These are phyloP conservation scores for Aspergillus quadrilineatus DNA, from an alignment of 2,329 filamentous ascomycete genomes.

Conservation along the genomic window DNA sequence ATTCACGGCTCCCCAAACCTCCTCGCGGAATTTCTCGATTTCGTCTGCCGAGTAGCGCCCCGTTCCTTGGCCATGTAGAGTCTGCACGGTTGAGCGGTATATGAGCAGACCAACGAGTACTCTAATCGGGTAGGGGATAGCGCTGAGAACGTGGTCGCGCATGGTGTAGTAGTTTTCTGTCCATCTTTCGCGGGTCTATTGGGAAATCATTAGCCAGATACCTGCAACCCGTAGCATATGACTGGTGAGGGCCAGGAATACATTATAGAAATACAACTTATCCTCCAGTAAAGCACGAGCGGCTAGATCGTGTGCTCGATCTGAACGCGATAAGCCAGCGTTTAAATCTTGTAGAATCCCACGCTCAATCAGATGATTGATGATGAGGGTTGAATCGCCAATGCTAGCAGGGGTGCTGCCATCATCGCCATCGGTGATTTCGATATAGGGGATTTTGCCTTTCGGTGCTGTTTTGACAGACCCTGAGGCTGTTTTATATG, in stretches of 20 bases:
- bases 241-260: conserved; percentile 24
- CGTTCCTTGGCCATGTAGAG: conserved; percentile 59
- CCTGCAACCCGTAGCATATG: too few relatives aligned
- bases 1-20: conserved; percentile 57
- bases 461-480: conserved; percentile 50
- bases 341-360: conserved; percentile 53
- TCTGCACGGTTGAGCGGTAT: conserved; percentile 45
- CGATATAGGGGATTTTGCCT: conserved; percentile 62
- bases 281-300: conserved; percentile 60
- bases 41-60: conserved; percentile 54
- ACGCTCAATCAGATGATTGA: conserved; percentile 43
- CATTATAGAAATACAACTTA: conserved; percentile 58
- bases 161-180: conserved; percentile 59
- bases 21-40: conserved; percentile 44
- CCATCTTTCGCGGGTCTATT: conserved; percentile 56
- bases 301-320: conserved; percentile 52
- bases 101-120: conserved; percentile 53
- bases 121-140: conserved; percentile 54
- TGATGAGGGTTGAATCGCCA: conserved; percentile 59
- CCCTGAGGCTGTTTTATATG: conserved; percentile 50
- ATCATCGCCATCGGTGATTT: conserved; percentile 25
- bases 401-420: conserved; percentile 25
- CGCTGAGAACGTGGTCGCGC: conserved; percentile 52
- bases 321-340: conserved; percentile 35
- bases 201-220: neutral